These are phyloP conservation scores for Saturnispora gosingensis DNA, from an alignment of 805 yeast species.

Conservation along the genomic window DNA sequence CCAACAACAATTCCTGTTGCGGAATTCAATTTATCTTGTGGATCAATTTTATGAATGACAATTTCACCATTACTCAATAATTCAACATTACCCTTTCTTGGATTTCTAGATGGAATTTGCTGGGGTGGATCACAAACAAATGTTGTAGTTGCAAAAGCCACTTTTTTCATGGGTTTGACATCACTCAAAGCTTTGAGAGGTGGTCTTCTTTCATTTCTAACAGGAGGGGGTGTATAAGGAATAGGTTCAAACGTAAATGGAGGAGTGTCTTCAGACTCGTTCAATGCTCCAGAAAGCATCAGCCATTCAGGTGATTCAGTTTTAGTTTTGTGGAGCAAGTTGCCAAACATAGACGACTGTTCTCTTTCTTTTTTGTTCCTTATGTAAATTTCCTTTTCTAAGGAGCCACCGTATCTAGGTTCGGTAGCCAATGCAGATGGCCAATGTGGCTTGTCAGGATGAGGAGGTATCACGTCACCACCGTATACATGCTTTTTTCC, in stretches of 20 bases:
- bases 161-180: conserved; percentile 44
- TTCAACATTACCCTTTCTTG: conserved; percentile 67
- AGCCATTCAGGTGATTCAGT: conserved; percentile 15
- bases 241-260: conserved; percentile 16
- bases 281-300: conserved; percentile 14
- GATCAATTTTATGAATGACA: conserved; percentile 26
- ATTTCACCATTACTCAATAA: conserved; percentile 27
- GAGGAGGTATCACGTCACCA: conserved; percentile 40
- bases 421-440: conserved; percentile 38
- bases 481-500: conserved; percentile 26
- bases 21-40: conserved; percentile 26
- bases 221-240: conserved; percentile 24
- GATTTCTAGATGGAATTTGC: conserved; percentile 81
- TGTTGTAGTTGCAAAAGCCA: conserved; percentile 68
- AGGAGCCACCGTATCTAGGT: conserved; percentile 23
- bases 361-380: conserved; percentile 15
- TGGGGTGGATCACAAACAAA: conserved; percentile 82
- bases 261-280: conserved; percentile 18
- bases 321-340: conserved; percentile 23
- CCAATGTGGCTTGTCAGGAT: conserved; percentile 36
- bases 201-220: conserved; percentile 20
- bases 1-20: conserved; percentile 74
- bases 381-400: conserved; percentile 18
- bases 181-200: conserved; percentile 22
- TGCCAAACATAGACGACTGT: conserved; percentile 23